phyloP scores from a whole-genome alignment of 352 stramenopile genomes.

The Globisporangium cederbergense region DNA sequence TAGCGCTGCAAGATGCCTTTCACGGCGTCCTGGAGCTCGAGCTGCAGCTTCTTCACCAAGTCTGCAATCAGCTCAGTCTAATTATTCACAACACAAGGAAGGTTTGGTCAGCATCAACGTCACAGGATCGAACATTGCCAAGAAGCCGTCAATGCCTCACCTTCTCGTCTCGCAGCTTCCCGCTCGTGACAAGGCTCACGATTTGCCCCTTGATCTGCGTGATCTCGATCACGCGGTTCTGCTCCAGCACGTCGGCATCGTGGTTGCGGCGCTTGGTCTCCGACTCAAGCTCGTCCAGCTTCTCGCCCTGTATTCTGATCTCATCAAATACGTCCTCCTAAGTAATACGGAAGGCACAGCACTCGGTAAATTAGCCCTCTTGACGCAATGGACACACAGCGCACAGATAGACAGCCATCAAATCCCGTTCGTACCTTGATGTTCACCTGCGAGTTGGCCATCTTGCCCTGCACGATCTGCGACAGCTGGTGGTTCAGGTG shows the following conservation, averaged over 20 bases:
- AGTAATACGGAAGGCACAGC: not conserved
- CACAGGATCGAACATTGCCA: not conserved
- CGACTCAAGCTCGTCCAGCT: slow-evolving; percentile 66
- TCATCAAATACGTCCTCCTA: slow-evolving; percentile 68
- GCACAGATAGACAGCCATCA: not conserved
- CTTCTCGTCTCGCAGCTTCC: slow-evolving; percentile 69
- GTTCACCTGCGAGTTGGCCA: slow-evolving; percentile 44
- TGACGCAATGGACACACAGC: not conserved
- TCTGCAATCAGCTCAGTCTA: slow-evolving; percentile 50
- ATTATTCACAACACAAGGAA: not conserved
- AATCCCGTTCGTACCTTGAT: slow-evolving; percentile 28
- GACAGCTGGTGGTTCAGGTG: slow-evolving; percentile 77
- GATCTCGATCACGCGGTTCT: slow-evolving; percentile 68
- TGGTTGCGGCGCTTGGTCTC: slow-evolving; percentile 68
- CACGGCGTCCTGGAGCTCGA: slow-evolving; percentile 55
- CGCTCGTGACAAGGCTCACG: slow-evolving; percentile 56
- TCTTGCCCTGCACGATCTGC: slow-evolving; percentile 70
- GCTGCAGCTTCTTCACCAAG: slow-evolving; percentile 54
- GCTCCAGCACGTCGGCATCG: slow-evolving; percentile 76
- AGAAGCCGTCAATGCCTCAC: not conserved
- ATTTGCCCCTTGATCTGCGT: slow-evolving; percentile 73
- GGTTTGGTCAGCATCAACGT: too few relatives aligned
- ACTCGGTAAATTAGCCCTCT: not conserved
- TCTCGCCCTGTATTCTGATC: slow-evolving; percentile 67
- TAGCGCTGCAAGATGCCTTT: slow-evolving; percentile 55